A percentile compares a stretch with the other conserved stretches of the same genome.
Evolutionary conservation across 306 rosid species (phyloP).

Genomic region (Acacia acuminata): DNA sequence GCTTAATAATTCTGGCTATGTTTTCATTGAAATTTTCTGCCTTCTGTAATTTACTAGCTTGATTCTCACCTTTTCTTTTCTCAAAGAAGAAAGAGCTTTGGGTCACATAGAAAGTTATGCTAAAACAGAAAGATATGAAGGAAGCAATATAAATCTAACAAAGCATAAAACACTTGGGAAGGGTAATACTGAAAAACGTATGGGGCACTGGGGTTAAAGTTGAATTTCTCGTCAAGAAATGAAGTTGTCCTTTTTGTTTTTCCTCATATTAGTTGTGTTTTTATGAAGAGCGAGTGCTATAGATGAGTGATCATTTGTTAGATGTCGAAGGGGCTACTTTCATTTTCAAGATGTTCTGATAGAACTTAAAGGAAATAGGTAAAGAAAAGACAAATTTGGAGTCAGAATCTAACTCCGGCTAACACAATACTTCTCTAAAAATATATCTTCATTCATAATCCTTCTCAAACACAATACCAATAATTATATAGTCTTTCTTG

Average conservation of each 20-base stretch:
- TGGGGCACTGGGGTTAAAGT: not conserved
- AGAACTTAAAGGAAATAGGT: too few species aligned
- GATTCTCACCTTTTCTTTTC: not conserved
- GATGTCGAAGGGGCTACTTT: not conserved
- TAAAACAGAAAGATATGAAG: not conserved
- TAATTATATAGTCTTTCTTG: too few species aligned
- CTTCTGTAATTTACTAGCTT: not conserved
- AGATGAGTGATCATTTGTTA: not conserved
- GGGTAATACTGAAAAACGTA: not conserved
- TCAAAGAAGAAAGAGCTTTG: not conserved
- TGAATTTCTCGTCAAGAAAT: not conserved
- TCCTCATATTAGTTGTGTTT: not conserved
- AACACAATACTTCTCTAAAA: too few species aligned
- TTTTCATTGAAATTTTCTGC: not conserved
- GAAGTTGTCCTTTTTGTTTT: not conserved
- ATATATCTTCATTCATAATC: too few species aligned
- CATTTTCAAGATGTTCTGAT: not conserved
- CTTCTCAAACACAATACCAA: too few species aligned
- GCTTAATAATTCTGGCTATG: not conserved
- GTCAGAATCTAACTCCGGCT: too few species aligned
- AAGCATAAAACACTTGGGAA: not conserved
- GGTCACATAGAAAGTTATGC: not conserved
- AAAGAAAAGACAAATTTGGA: too few species aligned
- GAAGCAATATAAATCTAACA: not conserved
- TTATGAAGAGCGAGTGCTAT: not conserved